Conservation (phyloP, 2,329 filamentous ascomycete genomes). For the Alternaria postmessia region DNA sequence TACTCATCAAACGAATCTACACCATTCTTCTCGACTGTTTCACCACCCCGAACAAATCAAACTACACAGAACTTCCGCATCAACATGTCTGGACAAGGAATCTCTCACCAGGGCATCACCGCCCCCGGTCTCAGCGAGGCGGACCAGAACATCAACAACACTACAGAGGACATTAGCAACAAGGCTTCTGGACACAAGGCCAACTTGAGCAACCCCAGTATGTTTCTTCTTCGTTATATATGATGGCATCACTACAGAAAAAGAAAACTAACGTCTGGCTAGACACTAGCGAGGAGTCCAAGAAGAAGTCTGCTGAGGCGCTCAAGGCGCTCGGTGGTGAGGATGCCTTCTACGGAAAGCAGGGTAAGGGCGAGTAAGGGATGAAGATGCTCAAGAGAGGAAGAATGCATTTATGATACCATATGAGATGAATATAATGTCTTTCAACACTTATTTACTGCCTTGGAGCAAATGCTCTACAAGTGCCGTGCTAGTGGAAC, state of each 20-base stretch:
- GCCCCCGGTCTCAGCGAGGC: slow-evolving; percentile 27
- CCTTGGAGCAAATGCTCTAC: background rate
- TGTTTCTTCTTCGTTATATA: background rate
- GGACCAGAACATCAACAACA: slow-evolving; percentile 37
- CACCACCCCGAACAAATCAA: background rate
- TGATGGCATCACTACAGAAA: background rate
- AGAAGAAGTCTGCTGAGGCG: slow-evolving; percentile 54
- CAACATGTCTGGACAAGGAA: slow-evolving; percentile 14
- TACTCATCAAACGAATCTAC: background rate
- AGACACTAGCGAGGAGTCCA: slow-evolving; percentile 47
- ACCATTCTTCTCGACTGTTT: too few relatives aligned
- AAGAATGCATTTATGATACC: slow-evolving; percentile 6
- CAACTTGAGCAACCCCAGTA: slow-evolving; percentile 59
- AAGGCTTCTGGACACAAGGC: slow-evolving; percentile 55
- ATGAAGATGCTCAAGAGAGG: background rate
- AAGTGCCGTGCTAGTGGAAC: background rate
- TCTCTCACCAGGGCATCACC: slow-evolving; percentile 23
- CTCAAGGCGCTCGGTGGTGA: slow-evolving; percentile 57
- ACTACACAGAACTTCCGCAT: fast-evolving
- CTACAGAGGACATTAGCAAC: slow-evolving; percentile 29
- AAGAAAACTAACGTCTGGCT: background rate
- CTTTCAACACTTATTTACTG: background rate
- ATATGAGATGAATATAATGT: slow-evolving; percentile 1
- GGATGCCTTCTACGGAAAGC: slow-evolving; percentile 54
- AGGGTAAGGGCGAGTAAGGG: slow-evolving; percentile 52